Base-by-base conservation (phyloP, 768 basidiomycete genomes). In the Collybiopsis luxurians region DNA sequence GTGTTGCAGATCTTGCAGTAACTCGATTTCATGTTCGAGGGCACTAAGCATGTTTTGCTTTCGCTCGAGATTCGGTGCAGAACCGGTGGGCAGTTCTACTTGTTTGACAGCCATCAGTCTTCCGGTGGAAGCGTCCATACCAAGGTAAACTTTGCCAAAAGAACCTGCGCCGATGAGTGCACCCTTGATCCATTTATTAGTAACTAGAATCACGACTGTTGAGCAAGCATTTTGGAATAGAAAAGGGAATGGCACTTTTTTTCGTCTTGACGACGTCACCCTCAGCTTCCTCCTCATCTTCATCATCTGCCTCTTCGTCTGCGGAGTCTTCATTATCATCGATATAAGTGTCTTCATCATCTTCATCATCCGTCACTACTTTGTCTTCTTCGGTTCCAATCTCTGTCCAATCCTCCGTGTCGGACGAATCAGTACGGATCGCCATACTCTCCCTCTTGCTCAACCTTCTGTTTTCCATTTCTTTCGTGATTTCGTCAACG, bases 61-160 rank as follows among this genome's bases (percentile, higher is more conserved):
- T 61, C 93, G 86, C 67, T 95, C 95, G 66, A 95, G 90, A 66
- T 95, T 95, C 3, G 87, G 84, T 9, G 85, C 86, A 12, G 86
- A 85, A 17, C 92, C 87, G 2, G 86, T 89, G 0, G 93, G 90
- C 27, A 98, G 81, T 66, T 95, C 92, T 43, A 98, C 95, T 78
- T 98, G 95, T 74, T 98, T 98, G 61, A 98, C 95, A 38, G 95
- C 95, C 95, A 98, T 97, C 60, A 98, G 79, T 21, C 95, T 75
- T 24, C 95, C 95, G 49, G 81, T 90, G 19, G 89, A 81, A 0
- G 93, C 91, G 70, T 95, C 95, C 92, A 97, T 94, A 31, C 93
- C 94, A 10, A 97, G 85, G 71, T 93, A 97, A 38, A 97, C 94
- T 66, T 93, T 92, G 51, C 95, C 94, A 66, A 96, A 96, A 0